phyloP scores from a whole-genome alignment of 2,329 filamentous ascomycete genomes.

The Microcyclospora tardicrescens region DNA sequence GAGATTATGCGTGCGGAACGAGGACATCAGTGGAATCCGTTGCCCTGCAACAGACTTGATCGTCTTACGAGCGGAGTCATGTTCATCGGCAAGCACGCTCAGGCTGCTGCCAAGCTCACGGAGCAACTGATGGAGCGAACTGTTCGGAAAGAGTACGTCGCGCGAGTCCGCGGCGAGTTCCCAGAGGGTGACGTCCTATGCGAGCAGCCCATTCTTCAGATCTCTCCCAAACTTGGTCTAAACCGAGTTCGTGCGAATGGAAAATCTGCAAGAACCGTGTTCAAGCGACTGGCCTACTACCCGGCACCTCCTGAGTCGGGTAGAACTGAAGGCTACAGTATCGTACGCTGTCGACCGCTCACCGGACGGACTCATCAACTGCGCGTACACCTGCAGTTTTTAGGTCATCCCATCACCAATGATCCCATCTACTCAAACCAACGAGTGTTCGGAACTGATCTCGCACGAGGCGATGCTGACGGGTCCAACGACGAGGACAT shows the following conservation, averaged over 20 bases:
- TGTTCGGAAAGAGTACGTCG: conserved; percentile 90
- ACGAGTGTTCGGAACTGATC: conserved; percentile 71
- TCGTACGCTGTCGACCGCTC: conserved; percentile 84
- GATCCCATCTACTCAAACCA: conserved; percentile 96
- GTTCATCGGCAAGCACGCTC: conserved; percentile 84
- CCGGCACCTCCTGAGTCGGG: conserved; percentile 25
- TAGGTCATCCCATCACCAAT: conserved; percentile 91
- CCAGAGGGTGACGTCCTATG: conserved; percentile 84
- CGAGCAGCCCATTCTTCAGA: conserved; percentile 83
- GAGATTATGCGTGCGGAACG: conserved; percentile 82
- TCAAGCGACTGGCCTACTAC: conserved; percentile 87
- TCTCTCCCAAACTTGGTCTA: conserved; percentile 86
- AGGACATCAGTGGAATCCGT: conserved; percentile 43
- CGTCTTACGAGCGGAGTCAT: conserved; percentile 90
- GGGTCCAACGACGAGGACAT: conserved; percentile 77
- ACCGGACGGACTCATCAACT: conserved; percentile 93
- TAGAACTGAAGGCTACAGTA: conserved; percentile 60
- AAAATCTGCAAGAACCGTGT: conserved; percentile 80
- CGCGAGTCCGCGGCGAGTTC: conserved; percentile 80
- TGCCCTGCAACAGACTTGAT: conserved; percentile 86
- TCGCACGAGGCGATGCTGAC: conserved; percentile 56
- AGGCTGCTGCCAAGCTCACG: conserved; percentile 65
- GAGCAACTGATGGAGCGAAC: conserved; percentile 65
- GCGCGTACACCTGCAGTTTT: conserved; percentile 83
- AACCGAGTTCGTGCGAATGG: conserved; percentile 91